phyloP scores from a whole-genome alignment of 148 eudicot species.

The Chenopodium album region DNA sequence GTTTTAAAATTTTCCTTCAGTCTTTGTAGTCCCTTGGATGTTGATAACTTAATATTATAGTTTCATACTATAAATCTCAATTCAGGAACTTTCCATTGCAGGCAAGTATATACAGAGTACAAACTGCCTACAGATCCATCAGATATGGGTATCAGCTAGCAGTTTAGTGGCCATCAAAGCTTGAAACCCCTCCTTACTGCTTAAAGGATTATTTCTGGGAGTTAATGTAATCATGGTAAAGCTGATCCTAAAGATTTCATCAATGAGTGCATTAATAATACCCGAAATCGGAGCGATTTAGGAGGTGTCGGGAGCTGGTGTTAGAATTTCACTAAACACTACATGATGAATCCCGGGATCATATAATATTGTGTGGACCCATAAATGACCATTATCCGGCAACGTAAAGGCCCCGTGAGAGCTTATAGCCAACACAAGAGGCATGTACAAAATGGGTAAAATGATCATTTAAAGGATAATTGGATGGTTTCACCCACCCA shows the following conservation, averaged over 20 bases:
- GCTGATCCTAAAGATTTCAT: constrained; percentile 63
- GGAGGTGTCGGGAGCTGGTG: no score
- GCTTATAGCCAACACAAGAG: no score
- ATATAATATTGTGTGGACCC: no score
- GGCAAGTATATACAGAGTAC: constrained; percentile 70
- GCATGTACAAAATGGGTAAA: no score
- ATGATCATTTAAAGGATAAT: no score
- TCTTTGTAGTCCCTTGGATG: neutral
- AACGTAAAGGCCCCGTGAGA: no score
- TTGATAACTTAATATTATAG: neutral
- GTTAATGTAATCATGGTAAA: constrained; percentile 56
- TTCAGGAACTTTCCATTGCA: constrained; percentile 55
- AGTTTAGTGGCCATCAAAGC: constrained; percentile 55
- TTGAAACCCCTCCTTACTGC: constrained; percentile 63
- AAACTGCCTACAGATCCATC: constrained; percentile 51
- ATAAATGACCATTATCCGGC: no score
- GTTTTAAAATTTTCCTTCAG: neutral
- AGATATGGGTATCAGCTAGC: constrained; percentile 69
- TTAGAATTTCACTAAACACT: no score
- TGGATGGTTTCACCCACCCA: no score
- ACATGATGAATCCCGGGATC: no score
- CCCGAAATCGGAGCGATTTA: no score
- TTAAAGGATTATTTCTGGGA: constrained; percentile 40
- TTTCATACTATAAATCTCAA: neutral
- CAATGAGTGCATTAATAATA: constrained; percentile 12